Base-by-base conservation (phyloP, 495 filamentous ascomycete genomes). In the Daldinia caldariorum region DNA sequence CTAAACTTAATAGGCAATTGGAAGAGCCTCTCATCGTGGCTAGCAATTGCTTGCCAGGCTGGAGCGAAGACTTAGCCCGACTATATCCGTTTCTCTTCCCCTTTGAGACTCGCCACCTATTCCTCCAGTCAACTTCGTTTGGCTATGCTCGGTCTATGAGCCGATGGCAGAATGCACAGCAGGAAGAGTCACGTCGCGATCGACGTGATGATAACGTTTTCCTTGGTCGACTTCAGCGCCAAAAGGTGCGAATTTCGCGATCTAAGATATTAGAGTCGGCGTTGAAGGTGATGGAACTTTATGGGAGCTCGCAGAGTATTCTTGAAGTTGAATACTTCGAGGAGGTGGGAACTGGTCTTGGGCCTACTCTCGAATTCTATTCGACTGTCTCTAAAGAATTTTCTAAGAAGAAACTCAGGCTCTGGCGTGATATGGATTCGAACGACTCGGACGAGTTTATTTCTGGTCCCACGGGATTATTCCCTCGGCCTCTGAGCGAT, bases 271-370 rank as follows among this genome's bases (percentile, higher is more conserved):
- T 99, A 3, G 96, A 99, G 73, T 97, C 96, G 26, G 96, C 96
- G 0, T 85, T 97, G 74, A 99, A 98, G 77, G 96, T 99, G n/a
- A 97, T 99, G 96, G 95, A 99, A 69, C 88, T 98, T 6, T 99
- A 99, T 76, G 96, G 96, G 1, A 91, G 92, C 3, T 97, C 94
- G 4, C 91, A 95, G 38, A 98, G 96, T 77, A 90, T 97, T 51
- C 83, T 99, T 2, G 96, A 99, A 74, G 94, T 99, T 18, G 96
- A 99, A 74, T 99, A 99, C 73, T 99, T 98, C 73, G 95, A 98
- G 69, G 96, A 99, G 80, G 96, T 98, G 45, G 96, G 96, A 54
- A 98, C 96, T 45, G 96, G 96, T 41, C 84, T 99, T 47, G 96
- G 96, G 0, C 96, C 96, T 14, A 99, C 96, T 8, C 86, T 99